A percentile compares a stretch with the other conserved stretches of the same genome.
Evolutionary conservation across 768 basidiomycete species (phyloP).

Genomic region (Tulasnella sp.): DNA sequence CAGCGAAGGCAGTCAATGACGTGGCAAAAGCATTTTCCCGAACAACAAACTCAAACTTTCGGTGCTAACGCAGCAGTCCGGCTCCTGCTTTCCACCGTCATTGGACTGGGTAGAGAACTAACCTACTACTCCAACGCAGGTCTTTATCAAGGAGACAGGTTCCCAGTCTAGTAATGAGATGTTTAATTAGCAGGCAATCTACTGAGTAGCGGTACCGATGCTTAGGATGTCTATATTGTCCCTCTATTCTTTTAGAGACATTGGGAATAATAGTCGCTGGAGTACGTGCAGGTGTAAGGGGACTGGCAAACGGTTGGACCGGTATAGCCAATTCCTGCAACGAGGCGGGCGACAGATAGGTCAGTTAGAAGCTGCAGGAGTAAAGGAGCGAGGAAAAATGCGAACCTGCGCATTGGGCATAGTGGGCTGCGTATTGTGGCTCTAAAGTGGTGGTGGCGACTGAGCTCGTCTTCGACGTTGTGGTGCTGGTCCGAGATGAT

Average conservation of each 20-base stretch:
- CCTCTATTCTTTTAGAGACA: not conserved
- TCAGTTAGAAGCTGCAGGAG: not conserved
- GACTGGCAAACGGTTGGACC: slow-evolving; percentile 31
- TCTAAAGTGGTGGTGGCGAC: not conserved
- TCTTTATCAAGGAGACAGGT: not conserved
- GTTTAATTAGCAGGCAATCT: not conserved
- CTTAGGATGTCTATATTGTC: not conserved
- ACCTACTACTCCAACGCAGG: no score
- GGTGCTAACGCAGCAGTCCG: no score
- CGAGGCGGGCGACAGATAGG: not conserved
- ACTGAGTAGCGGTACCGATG: not conserved
- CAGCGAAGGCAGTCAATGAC: no score
- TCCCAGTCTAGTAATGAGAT: not conserved
- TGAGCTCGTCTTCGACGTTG: not conserved
- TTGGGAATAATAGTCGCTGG: slow-evolving; percentile 27
- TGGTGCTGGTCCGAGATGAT: not conserved
- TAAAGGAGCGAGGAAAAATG: not conserved
- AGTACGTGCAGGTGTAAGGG: slow-evolving; percentile 32
- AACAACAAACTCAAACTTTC: no score
- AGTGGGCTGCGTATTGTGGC: not conserved
- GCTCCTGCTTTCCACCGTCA: no score
- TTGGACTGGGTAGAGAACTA: no score
- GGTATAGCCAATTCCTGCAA: slow-evolving; percentile 27
- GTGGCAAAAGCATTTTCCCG: no score
- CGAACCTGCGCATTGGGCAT: slow-evolving; percentile 4